Base-by-base conservation (phyloP, 306 rosid species). In the Dryas alaskensis region DNA sequence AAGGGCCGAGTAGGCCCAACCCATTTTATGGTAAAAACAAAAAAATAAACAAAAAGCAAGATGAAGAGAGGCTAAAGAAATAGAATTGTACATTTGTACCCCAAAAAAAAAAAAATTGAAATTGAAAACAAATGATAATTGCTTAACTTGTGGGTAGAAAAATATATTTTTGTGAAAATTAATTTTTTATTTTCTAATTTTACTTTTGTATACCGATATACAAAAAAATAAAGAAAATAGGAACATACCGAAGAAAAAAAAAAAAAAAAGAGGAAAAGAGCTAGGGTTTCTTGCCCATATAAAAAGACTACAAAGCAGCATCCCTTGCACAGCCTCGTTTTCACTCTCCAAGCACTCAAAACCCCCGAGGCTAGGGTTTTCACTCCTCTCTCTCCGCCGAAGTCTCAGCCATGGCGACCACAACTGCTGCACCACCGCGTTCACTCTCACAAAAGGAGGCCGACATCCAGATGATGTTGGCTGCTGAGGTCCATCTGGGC, bases 401-500 rank as follows among this genome's bases (percentile, higher is more conserved):
- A 39, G 17, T 69, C 60, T 48, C 69, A 39, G 44, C 64, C 81
- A 90, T 90, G 97, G 97, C 95, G 54, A 11, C 84, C 17, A 55
- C 12, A 3, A 47, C 80, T 37, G 60, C 88, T 0, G 83, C 91
- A 0, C 78, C 85, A 3, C 82, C 96, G 14, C 97, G 89, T 9
- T 85, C 79, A 64, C 94, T 91, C 13, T 84, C 98, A 0, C 91
- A 88, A 76, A 93, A 89, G 82, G 97, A 93, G 72, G 82, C 86
- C 7, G 96, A 89, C 82, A 89, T 93, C 51, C 90, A 89, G 84
- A 84, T 93, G 92, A 91, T 91, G 97, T 64, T 93, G 74, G 93
- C 97, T 0, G 92, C 97, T 6, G 90, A 91, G 13, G 97, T 87
- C 10, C 98, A 93, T 40, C 86, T 93, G 16, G 98, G 98, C 60